Conservation (phyloP, 164 flowering plant genomes). For the Echeveria elegans region DNA sequence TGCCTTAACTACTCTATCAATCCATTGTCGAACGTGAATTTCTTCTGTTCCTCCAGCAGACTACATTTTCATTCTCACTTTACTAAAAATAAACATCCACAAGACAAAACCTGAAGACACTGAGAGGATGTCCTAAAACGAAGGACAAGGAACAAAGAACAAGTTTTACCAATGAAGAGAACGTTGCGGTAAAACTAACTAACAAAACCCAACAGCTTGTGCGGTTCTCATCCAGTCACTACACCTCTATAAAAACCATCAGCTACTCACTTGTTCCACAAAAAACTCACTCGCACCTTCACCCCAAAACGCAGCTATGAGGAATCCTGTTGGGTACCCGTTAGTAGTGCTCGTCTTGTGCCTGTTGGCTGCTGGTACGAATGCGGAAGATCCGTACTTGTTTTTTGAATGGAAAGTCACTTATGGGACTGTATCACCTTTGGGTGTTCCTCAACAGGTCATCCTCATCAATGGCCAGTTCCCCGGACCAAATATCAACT, state of each 20-base stretch:
- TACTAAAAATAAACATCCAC: neutral
- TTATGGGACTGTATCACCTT: slow-evolving; percentile 6
- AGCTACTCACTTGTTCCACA: neutral
- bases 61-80: neutral
- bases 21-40: too few species aligned
- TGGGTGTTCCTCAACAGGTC: slow-evolving; percentile 15
- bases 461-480: slow-evolving; percentile 12
- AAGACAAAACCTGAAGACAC: neutral
- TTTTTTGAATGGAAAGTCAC: neutral
- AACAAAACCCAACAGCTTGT: neutral
- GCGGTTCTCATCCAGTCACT: neutral
- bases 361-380: neutral
- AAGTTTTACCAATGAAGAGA: neutral
- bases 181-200: neutral
- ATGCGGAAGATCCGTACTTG: slow-evolving; percentile 7
- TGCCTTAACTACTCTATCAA: too few species aligned
- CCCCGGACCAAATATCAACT: neutral
- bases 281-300: neutral
- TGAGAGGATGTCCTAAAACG: neutral
- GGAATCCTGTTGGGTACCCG: neutral
- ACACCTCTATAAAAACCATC: neutral
- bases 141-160: neutral
- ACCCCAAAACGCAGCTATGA: neutral
- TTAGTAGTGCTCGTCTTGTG: neutral
- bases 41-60: neutral